Percentiles rank a stretch among this genome's conserved stretches.
Conservation (phyloP, 139 green algal species). For the Choricystis sp. region DNA sequence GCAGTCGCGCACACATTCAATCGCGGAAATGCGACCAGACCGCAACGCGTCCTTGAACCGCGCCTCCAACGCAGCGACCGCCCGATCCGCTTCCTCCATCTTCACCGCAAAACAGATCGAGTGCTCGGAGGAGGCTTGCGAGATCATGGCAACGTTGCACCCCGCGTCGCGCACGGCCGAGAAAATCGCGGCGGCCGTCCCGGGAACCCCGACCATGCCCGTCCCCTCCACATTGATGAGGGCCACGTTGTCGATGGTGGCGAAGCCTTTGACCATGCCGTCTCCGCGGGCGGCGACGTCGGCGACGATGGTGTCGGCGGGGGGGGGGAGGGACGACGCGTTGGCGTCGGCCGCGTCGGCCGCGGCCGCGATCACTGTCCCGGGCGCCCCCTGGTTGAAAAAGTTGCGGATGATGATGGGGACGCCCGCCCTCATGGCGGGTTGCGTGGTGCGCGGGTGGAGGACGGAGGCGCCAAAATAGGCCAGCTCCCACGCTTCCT, state of each 20-base stretch:
- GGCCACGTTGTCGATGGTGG: conserved; percentile 86
- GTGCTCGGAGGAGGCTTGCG: conserved; percentile 78
- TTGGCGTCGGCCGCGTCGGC: not conserved
- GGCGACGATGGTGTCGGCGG: not conserved
- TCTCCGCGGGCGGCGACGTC: conserved; percentile 3
- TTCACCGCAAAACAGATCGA: conserved; percentile 93
- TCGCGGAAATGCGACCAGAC: conserved; percentile 45
- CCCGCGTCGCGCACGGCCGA: conserved; percentile 58
- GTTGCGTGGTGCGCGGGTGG: conserved; percentile 89
- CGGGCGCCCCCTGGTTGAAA: conserved; percentile 68
- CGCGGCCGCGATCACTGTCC: conserved; percentile 19
- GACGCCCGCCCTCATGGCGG: conserved; percentile 86
- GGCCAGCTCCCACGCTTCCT: conserved; percentile 93
- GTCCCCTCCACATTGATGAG: conserved; percentile 94
- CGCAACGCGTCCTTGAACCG: conserved; percentile 56
- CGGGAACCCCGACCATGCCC: conserved; percentile 92
- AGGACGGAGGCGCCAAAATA: conserved; percentile 98
- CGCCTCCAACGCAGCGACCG: conserved; percentile 21
- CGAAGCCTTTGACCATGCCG: conserved; percentile 80
- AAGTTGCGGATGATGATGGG: conserved; percentile 94
- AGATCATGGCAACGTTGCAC: conserved; percentile 98
- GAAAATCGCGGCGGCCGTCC: conserved; percentile 82
- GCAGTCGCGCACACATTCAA: conserved; percentile 63
- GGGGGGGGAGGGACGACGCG: not conserved
- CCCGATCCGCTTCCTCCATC: conserved; percentile 20